Conservation (phyloP, 148 eudicot genomes). For the Camellia granthamiana region DNA sequence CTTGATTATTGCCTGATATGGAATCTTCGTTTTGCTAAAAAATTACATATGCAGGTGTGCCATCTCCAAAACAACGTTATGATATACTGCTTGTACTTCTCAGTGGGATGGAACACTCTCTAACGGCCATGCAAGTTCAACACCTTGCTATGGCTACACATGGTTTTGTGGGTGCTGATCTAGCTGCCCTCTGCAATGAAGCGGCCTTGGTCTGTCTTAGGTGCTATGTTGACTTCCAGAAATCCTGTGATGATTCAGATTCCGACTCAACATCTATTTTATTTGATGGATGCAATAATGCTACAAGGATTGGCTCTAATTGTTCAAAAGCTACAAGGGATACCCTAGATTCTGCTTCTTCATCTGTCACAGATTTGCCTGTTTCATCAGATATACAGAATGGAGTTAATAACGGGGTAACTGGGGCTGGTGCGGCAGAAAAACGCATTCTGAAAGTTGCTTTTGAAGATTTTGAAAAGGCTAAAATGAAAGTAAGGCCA, state of each 20-base stretch:
- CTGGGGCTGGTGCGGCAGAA: slow-evolving; percentile 18
- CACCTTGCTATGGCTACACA: slow-evolving; percentile 70
- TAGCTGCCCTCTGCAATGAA: slow-evolving; percentile 76
- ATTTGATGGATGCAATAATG: slow-evolving; percentile 23
- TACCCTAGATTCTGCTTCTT: slow-evolving; percentile 37
- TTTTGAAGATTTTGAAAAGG: slow-evolving; percentile 81
- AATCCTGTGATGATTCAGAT: slow-evolving; percentile 19
- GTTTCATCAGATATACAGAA: slow-evolving; percentile 24
- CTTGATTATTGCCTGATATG: not conserved
- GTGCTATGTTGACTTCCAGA: slow-evolving; percentile 34
- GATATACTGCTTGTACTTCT: slow-evolving; percentile 72
- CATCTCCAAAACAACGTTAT: slow-evolving; percentile 73
- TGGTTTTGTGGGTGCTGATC: slow-evolving; percentile 97
- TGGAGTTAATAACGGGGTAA: slow-evolving; percentile 7
- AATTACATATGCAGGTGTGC: slow-evolving; percentile 64
- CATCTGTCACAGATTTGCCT: slow-evolving; percentile 24
- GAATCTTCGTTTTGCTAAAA: slow-evolving; percentile 5
- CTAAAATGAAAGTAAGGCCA: slow-evolving; percentile 78
- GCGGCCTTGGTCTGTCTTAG: slow-evolving; percentile 77
- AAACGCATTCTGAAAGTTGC: slow-evolving; percentile 37
- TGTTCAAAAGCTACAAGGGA: slow-evolving; percentile 17
- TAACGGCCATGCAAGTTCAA: slow-evolving; percentile 50
- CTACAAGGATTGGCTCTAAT: slow-evolving; percentile 20
- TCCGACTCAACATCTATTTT: slow-evolving; percentile 14
- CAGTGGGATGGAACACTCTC: slow-evolving; percentile 61